Conservation (phyloP, 192 early-diverging fungal genomes). For the Coemansia sp. region DNA sequence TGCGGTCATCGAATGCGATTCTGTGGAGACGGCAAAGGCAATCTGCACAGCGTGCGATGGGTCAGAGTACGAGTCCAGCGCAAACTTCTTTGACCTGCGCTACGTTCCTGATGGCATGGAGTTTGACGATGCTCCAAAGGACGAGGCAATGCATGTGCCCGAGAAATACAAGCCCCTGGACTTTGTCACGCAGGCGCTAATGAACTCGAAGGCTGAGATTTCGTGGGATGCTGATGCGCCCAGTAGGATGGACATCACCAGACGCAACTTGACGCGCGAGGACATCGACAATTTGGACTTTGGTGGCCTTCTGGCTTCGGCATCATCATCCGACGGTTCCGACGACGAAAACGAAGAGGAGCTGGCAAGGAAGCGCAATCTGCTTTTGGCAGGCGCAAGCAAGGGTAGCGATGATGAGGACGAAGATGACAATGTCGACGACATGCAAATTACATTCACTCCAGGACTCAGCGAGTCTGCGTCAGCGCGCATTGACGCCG, state of each 20-base stretch:
- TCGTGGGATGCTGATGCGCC: constrained; percentile 96
- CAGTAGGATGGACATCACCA: constrained; percentile 73
- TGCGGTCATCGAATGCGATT: constrained; percentile 92
- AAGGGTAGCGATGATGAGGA: constrained; percentile 35
- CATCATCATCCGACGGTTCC: constrained; percentile 49
- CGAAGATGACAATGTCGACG: constrained; percentile 57
- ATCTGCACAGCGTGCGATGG: constrained; percentile 87
- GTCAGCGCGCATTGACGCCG: constrained; percentile 25
- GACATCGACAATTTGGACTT: constrained; percentile 92
- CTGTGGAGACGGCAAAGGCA: constrained; percentile 72
- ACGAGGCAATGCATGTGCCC: constrained; percentile 60
- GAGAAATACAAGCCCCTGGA: constrained; percentile 68
- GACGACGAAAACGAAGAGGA: constrained; percentile 58
- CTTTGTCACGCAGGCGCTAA: constrained; percentile 78
- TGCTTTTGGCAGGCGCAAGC: constrained; percentile 26
- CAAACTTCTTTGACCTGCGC: constrained; percentile 92
- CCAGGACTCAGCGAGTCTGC: constrained; percentile 82
- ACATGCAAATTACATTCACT: constrained; percentile 95
- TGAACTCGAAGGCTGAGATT: constrained; percentile 90
- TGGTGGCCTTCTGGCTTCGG: constrained; percentile 77
- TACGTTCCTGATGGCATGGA: constrained; percentile 89
- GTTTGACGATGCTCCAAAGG: constrained; percentile 75
- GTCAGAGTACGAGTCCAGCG: constrained; percentile 83
- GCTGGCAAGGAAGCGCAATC: constrained; percentile 41
- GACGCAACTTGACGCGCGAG: constrained; percentile 82